Evolutionary conservation across 768 basidiomycete genomes (phyloP).

Genomic region (Steccherinum ochraceum): DNA sequence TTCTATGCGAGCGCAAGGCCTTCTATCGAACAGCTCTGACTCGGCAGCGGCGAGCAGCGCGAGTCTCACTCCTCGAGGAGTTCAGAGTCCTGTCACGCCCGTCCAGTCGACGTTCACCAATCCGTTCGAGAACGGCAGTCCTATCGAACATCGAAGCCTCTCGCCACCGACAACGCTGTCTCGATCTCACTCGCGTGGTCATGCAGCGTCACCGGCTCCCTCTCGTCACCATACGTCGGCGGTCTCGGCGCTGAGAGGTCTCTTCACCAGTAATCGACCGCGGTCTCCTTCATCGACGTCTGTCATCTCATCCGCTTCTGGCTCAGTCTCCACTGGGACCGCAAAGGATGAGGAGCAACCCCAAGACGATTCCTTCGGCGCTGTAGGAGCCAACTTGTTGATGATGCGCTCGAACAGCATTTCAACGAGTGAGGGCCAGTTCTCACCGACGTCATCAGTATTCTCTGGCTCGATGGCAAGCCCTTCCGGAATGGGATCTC

Average conservation of each 20-base stretch:
- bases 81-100: constrained; percentile 21
- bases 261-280: constrained; percentile 47
- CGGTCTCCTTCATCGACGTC: constrained; percentile 42
- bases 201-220: constrained; percentile 1
- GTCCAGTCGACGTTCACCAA: constrained; percentile 9
- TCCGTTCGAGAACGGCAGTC: not conserved
- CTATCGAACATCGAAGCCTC: not conserved
- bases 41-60: constrained; percentile 4
- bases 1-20: constrained; percentile 67
- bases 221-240: constrained; percentile 18
- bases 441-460: constrained; percentile 13
- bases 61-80: constrained; percentile 18
- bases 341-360: constrained; percentile 19
- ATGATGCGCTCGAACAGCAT: constrained; percentile 40
- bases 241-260: constrained; percentile 53
- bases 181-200: constrained; percentile 5
- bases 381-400: constrained; percentile 48
- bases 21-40: constrained; percentile 30
- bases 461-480: constrained; percentile 17
- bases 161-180: constrained; percentile 10
- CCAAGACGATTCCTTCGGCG: constrained; percentile 51
- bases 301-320: constrained; percentile 21
- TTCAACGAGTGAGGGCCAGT: constrained; percentile 12
- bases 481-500: constrained; percentile 3
- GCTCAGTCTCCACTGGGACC: constrained; percentile 21